phyloP scores from a whole-genome alignment of 176 grass and related monocot species.

The Eragrostis curvula region DNA sequence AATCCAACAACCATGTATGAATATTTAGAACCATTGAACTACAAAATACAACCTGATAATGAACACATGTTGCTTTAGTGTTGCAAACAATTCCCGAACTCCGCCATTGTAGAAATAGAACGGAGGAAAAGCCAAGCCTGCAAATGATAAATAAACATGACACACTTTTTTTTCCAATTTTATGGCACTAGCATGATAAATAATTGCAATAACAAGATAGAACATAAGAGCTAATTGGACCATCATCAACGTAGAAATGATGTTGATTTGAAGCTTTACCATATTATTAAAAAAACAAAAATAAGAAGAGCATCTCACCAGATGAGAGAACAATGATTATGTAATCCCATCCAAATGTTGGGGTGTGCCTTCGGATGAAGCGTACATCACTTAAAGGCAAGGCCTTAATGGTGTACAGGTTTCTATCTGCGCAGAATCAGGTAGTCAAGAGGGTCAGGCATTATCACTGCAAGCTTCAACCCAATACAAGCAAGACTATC shows the following conservation, averaged over 20 bases:
- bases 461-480: background rate
- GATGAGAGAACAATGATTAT: conserved; percentile 95
- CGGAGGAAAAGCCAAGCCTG: conserved; percentile 91
- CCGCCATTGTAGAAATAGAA: conserved; percentile 98
- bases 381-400: conserved; percentile 82
- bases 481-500: background rate
- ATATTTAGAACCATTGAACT: conserved; percentile 12
- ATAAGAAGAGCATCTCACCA: conserved; percentile 56
- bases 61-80: conserved; percentile 85
- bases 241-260: background rate
- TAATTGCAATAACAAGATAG: conserved; percentile 14
- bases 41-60: conserved; percentile 77
- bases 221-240: conserved; percentile 3
- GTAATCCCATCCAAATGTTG: conserved; percentile 80
- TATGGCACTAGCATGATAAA: conserved; percentile 12
- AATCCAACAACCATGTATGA: background rate
- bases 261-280: background rate
- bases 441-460: conserved; percentile 33
- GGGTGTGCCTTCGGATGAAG: conserved; percentile 86
- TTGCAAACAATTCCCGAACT: conserved; percentile 82
- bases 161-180: background rate
- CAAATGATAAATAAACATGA: conserved; percentile 36
- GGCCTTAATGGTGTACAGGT: conserved; percentile 77
- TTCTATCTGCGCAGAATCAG: conserved; percentile 71
- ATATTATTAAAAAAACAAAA: background rate